Percentiles rank a stretch among this genome's conserved stretches.
Evolutionary conservation across 495 filamentous ascomycete genomes (phyloP).

Genomic region (Penicillium lagena): DNA sequence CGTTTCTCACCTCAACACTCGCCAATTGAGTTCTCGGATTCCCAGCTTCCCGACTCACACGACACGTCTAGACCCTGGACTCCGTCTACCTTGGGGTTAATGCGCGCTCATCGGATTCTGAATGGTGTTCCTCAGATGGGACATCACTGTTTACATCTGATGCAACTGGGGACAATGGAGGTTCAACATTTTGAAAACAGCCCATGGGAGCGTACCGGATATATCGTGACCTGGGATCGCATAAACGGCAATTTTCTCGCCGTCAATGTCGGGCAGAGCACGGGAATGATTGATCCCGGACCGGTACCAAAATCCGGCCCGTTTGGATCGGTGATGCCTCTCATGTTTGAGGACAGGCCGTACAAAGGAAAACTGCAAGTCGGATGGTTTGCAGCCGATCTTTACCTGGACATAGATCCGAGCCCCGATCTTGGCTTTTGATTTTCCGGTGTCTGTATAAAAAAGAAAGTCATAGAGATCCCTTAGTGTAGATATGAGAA

Average conservation of each 20-base stretch:
- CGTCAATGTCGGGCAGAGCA: slow-evolving; percentile 19
- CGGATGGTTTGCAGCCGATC: too few relatives aligned
- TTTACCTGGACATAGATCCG: slow-evolving; percentile 24
- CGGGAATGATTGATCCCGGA: slow-evolving; percentile 13
- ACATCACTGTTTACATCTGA: slow-evolving; percentile 18
- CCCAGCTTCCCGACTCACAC: background rate
- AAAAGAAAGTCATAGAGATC: too few relatives aligned
- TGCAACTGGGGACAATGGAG: slow-evolving; percentile 31
- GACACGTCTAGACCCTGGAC: slow-evolving; percentile 7
- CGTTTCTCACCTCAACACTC: slow-evolving; percentile 8
- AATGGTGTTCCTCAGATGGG: slow-evolving; percentile 9
- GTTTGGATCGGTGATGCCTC: slow-evolving; percentile 13
- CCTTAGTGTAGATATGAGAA: too few relatives aligned
- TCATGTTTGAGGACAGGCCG: slow-evolving; percentile 6
- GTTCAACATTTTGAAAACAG: slow-evolving; percentile 6
- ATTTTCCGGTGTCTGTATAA: background rate
- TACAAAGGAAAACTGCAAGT: background rate
- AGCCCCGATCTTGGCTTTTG: slow-evolving; percentile 13
- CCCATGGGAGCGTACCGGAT: slow-evolving; percentile 25
- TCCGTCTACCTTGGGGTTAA: slow-evolving; percentile 22
- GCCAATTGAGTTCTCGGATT: slow-evolving; percentile 22
- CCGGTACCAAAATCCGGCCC: slow-evolving; percentile 7
- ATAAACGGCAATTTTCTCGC: slow-evolving; percentile 19
- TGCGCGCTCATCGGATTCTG: slow-evolving; percentile 15
- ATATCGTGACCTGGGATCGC: slow-evolving; percentile 36